Base-by-base conservation (phyloP, 352 stramenopile species). In the Globisporangium camurandrum region DNA sequence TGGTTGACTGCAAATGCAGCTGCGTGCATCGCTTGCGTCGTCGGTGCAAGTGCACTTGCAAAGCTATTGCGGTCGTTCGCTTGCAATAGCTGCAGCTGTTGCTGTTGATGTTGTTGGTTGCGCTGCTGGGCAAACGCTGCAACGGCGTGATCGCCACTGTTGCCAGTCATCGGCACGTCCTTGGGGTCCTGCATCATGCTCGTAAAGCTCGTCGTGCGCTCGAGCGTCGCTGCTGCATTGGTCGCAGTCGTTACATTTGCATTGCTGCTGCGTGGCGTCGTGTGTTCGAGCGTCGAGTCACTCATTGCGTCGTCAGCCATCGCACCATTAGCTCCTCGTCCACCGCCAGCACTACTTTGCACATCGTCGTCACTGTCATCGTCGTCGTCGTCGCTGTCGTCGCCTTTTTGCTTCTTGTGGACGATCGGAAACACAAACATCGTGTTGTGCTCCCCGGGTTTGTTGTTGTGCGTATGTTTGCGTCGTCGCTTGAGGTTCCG, bases 401-500 rank as follows among this genome's bases (percentile, higher is more conserved):
- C 69, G 31, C 74, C 66, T 8, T 50, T 58, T 20, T 66, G 69
- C 37, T 61, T 65, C 40, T 70, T 73, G 37, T 70, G 71, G n/a
- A 71, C 67, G 33, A 92, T 92, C 0, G 80, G 80, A 42, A 92
- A 92, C 37, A 88, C 70, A 34, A 89, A 87, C 75, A 87, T 89
- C 12, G 65, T 81, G 56, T 82, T 82, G 46, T 62, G 61, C 46
- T 88, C 74, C 26, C 58, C 68, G 1, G 54, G 46, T 3, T 79
- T 64, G 23, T 64, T 66, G 28, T 58, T 55, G 50, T 69, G 64
- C 30, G n/a, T n/a, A n/a, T n/a, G n/a, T n/a, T 63, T 66, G 19
- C 74, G 67, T 5, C 70, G 66, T 0, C 77, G 63, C 48, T 84
- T 82, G 33, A 77, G 58, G 55, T 79, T 79, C 36, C 70, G 69